Base-by-base conservation (phyloP, 2,329 filamentous ascomycete species). In the Paraconiothyrium sp. region DNA sequence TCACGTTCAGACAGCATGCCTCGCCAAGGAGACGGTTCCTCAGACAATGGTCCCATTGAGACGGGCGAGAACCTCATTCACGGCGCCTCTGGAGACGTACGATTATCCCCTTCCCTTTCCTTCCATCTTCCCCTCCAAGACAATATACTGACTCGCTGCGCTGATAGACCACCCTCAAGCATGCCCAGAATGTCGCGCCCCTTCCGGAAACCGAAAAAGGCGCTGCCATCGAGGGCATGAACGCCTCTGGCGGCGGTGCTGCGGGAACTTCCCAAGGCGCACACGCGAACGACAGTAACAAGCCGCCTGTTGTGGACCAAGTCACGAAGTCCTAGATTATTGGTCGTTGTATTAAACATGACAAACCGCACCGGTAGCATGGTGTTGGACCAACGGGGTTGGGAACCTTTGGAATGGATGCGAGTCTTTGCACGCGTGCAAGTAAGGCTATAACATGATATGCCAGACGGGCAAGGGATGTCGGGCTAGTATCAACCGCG, bases 41-140 rank as follows among this genome's bases (percentile, higher is more conserved):
- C 73, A 24, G 74, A 81, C 73, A 81, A 79, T 68, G 78, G 73
- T 14, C 72, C 77, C 61, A 73, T 76, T 47, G 78, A 80, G 60
- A 61, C 68, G 9, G 78, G 73, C 55, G 66, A 78, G 50, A 76
- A 75, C 65, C 68, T 79, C 44, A 66, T 78, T 47, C 79, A 81
- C 61, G 79, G 79, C 57, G 72, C 67, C 32, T 69, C 64, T 49
- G 75, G 73, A 58, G 75, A 80, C 65, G 77, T 78, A 69, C 43
- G 72, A 63, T 35, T 50, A 7, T 4, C 47, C 46, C n/a, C 32
- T 41, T 16, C 20, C 46, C 46, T 49, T n/a, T 13, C 27, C 46
- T 32, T 13, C 14, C n/a, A 4, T 16, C 46, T 32, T 13, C 14
- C n/a, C 24, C 32, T 14, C 14, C 16, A 37, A 37, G 10, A 13